Base-by-base conservation (phyloP, 202 grass and related monocot genomes). In the Saccharum hybrid region DNA sequence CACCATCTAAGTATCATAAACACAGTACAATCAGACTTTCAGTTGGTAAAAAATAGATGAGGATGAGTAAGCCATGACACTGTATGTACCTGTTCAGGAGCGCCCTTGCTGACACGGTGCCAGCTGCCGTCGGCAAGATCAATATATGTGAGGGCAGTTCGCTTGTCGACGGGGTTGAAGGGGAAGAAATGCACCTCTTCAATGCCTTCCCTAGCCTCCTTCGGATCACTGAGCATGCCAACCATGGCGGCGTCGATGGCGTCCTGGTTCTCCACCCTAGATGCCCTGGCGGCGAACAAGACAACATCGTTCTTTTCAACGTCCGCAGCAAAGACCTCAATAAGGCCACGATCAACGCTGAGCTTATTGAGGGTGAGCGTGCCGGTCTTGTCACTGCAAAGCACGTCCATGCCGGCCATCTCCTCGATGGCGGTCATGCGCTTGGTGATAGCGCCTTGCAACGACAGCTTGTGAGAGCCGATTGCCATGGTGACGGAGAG, bases 401-500 rank as follows among this genome's bases (percentile, higher is more conserved):
- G 84, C 22, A 93, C 91, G 37, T 88, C 87, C 91, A 93, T 93
- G 71, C 87, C 91, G 0, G 91, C 91, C 91, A 93, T 90, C 72
- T 93, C 91, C 84, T 93, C 91, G 38, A 93, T 93, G 38, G 91
- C 91, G 2, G 87, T 93, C 91, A 88, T 93, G 16, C 91, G 77
- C 81, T 93, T 93, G 22, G 91, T 93, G 83, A 93, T 93, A 2
- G 91, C 91, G 23, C 91, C 91, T n/a, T 93, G 91, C 68, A 76
- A 12, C 7, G 91, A 78, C 5, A 93, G 78, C 16, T 56, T n/a
- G 52, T 97, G 94, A 3, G 94, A 94, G 33, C 94, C 94, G 22
- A 97, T 97, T 15, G 94, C 94, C 94, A 97, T 97, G 8, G 94
- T 97, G 31, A 97, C 94, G 19, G 94, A 94, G 54, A 97, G 74